A percentile compares a stretch with the other conserved stretches of the same genome.
Evolutionary conservation across 2,329 filamentous ascomycete genomes (phyloP).

Genomic region (Neonectria neomacrospora): DNA sequence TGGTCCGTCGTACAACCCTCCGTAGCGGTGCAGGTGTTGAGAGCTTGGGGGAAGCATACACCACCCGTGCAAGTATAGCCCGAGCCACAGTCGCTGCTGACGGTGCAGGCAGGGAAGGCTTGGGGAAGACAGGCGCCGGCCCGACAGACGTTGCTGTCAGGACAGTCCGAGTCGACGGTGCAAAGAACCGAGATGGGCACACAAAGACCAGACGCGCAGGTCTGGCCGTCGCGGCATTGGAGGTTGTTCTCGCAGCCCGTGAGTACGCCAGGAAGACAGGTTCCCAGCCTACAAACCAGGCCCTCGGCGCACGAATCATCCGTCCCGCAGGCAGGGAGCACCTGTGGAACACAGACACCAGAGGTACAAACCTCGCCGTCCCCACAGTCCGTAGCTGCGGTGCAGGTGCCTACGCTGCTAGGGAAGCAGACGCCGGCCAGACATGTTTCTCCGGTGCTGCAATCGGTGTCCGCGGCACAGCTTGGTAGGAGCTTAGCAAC

Average conservation of each 20-base stretch:
- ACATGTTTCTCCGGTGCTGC: slow-evolving; percentile 4
- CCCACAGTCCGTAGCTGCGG: neutral
- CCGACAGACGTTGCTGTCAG: slow-evolving; percentile 10
- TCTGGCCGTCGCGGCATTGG: slow-evolving; percentile 12
- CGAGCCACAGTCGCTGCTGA: neutral
- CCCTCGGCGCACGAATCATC: slow-evolving; percentile 13
- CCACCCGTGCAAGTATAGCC: neutral
- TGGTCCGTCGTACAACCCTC: neutral
- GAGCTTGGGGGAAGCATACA: slow-evolving; percentile 12
- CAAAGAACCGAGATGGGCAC: slow-evolving; percentile 18
- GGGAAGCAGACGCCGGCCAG: slow-evolving; percentile 13
- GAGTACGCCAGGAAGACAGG: slow-evolving; percentile 18
- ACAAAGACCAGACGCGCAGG: slow-evolving; percentile 16
- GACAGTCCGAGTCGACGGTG: slow-evolving; percentile 8
- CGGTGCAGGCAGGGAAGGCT: neutral
- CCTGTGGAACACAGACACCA: slow-evolving; percentile 19
- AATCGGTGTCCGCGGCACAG: slow-evolving; percentile 7
- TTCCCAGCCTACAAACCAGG: slow-evolving; percentile 16
- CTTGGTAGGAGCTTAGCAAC: slow-evolving; percentile 12
- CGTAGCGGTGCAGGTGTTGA: slow-evolving; percentile 8
- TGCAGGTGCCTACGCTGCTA: slow-evolving; percentile 3
- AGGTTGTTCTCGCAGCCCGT: slow-evolving; percentile 7
- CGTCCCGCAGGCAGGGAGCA: slow-evolving; percentile 13
- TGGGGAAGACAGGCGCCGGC: slow-evolving; percentile 10
- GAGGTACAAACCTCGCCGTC: slow-evolving; percentile 6